Evolutionary conservation across 2,329 filamentous ascomycete species (phyloP), one percentile per base, ranked within the genome.

Genomic region (Chaetomiaceae sp.): DNA sequence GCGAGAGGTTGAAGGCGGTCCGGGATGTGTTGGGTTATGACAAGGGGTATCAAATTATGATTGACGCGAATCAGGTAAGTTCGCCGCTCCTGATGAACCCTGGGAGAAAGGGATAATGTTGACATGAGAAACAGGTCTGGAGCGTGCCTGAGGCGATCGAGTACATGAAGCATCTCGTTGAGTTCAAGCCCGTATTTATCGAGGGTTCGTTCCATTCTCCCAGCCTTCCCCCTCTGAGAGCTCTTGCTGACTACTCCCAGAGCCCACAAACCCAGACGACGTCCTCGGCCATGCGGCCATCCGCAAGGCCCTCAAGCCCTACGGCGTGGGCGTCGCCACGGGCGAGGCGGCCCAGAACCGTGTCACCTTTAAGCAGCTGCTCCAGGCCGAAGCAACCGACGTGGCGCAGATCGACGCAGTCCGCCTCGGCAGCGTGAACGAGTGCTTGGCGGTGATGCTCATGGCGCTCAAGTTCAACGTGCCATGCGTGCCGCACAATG

Each of bases 61-160:
- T 48, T 25, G 46, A 48, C 41, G 46, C 46, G n/a, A 48, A 48
- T n/a, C 46, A 48, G 46, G 46, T 41, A 27, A 37, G 46, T 40
- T 29, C 1, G 8, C 8, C n/a, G 11, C 14, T 3, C 11, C 4
- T 29, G 40, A 33, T 13, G 11, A 4, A 30, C 11, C n/a, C n/a
- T n/a, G n/a, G n/a, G 41, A 20, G 16, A n/a, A 29, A 16, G 42
- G 20, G 18, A 5, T n/a, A 37, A 37, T 6, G 46, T 37, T 48
- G 36, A 48, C 46, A 16, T 10, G 27, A 18, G 13, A n/a, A n/a
- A n/a, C 29, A 48, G 46, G 46, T 48, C 18, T 48, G 46, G 46
- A 48, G 46, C 36, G 46, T 48, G 27, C 46, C 46, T 1, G 46
- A 48, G 36, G 46, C 46, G 23, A 48, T 48, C 46, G 46, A 48